phyloP scores from a whole-genome alignment of 1,284 basidiomycete species.

The Cryptococcus amylolentus region DNA sequence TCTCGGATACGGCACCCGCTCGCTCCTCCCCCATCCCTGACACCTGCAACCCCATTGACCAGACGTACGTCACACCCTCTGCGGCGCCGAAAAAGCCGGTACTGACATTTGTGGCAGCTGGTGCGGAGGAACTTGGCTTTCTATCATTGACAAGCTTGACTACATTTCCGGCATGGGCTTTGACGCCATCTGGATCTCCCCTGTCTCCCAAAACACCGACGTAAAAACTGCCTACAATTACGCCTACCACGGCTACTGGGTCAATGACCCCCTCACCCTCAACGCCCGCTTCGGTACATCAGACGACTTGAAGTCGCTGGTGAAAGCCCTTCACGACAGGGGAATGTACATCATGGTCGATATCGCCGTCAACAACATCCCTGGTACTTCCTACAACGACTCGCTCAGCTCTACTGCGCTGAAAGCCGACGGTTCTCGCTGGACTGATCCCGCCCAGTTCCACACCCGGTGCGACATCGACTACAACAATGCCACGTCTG shows the following conservation, averaged over 20 bases:
- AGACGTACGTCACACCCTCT: slow-evolving; percentile 20
- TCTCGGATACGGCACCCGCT: slow-evolving; percentile 55
- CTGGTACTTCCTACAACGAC: slow-evolving; percentile 47
- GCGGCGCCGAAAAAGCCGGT: background rate
- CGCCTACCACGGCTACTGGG: slow-evolving; percentile 51
- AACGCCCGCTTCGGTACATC: slow-evolving; percentile 67
- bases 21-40: slow-evolving; percentile 41
- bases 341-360: slow-evolving; percentile 78
- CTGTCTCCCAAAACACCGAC: slow-evolving; percentile 59
- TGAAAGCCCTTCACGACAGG: slow-evolving; percentile 62
- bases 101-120: slow-evolving; percentile 53
- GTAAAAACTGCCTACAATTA: slow-evolving; percentile 60
- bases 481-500: slow-evolving; percentile 62
- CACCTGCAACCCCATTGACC: slow-evolving; percentile 27
- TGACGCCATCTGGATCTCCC: slow-evolving; percentile 60
- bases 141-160: slow-evolving; percentile 67
- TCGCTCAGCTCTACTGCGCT: slow-evolving; percentile 25
- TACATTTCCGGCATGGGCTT: slow-evolving; percentile 74
- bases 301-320: slow-evolving; percentile 65
- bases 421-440: slow-evolving; percentile 28
- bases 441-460: slow-evolving; percentile 51
- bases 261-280: slow-evolving; percentile 60
- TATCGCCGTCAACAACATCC: slow-evolving; percentile 71
- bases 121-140: slow-evolving; percentile 75
- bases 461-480: slow-evolving; percentile 65